Percentiles rank a stretch among this genome's conserved stretches.
Evolutionary conservation across 768 basidiomycete genomes (phyloP).

Genomic region (Termitomyces sp.): DNA sequence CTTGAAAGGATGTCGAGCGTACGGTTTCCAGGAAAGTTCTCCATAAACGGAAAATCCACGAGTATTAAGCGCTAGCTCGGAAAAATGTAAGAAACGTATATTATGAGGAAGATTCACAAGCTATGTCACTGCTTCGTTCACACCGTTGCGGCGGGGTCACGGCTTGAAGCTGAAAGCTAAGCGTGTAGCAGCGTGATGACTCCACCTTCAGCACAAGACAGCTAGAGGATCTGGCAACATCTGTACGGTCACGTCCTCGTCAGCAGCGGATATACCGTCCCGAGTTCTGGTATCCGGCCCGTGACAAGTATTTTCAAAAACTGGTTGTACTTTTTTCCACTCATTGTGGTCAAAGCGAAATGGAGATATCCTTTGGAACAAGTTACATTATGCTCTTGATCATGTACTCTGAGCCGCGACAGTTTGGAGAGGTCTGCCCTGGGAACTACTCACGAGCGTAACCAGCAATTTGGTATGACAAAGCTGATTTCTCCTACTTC

Average conservation of each 20-base stretch:
- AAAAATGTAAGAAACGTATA: no score
- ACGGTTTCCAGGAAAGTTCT: conserved; percentile 22
- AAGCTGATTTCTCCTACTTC: not conserved
- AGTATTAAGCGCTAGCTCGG: not conserved
- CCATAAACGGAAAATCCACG: not conserved
- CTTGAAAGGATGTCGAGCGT: conserved; percentile 34
- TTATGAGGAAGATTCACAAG: not conserved
- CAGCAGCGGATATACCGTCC: not conserved
- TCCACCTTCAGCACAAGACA: not conserved
- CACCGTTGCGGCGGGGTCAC: not conserved
- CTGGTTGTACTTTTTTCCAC: not conserved
- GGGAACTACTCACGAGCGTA: not conserved
- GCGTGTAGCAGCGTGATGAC: no score
- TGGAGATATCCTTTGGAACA: not conserved
- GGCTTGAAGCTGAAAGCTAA: not conserved
- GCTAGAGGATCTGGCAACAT: no score
- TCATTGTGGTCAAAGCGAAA: not conserved
- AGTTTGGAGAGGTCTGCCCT: not conserved
- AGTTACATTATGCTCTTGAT: not conserved
- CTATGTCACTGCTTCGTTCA: not conserved
- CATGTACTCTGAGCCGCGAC: not conserved
- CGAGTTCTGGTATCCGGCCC: not conserved
- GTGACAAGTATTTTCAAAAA: not conserved
- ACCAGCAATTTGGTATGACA: no score
- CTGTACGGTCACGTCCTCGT: no score